Conservation (phyloP, 768 basidiomycete genomes). For the Leucogyrophana mollusca region DNA sequence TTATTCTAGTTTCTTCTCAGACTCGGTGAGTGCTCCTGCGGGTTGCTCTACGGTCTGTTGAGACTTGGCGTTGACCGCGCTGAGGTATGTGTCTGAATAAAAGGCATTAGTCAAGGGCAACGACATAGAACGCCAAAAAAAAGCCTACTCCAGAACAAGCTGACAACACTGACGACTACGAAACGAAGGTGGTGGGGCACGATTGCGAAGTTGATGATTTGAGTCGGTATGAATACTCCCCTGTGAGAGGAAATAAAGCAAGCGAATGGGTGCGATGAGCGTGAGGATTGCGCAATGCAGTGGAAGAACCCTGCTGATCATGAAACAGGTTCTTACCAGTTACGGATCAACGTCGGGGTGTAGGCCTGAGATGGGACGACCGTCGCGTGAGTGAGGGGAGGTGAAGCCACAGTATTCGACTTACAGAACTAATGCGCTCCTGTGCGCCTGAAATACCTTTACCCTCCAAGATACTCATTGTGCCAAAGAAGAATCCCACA, state of each 20-base stretch:
- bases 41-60: slow-evolving; percentile 1
- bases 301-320: too few species aligned
- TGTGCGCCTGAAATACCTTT: slow-evolving; percentile 53
- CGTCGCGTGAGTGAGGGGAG: not conserved
- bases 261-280: not conserved
- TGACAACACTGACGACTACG: slow-evolving; percentile 70
- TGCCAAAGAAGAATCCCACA: slow-evolving; percentile 62
- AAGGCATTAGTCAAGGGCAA: not conserved
- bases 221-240: slow-evolving; percentile 75
- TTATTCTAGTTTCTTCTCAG: not conserved
- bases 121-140: slow-evolving; percentile 1
- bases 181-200: slow-evolving; percentile 79
- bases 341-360: slow-evolving; percentile 68
- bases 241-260: slow-evolving; percentile 27
- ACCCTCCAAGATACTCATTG: slow-evolving; percentile 81
- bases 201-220: slow-evolving; percentile 75
- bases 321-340: slow-evolving; percentile 65
- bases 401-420: not conserved
- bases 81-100: slow-evolving; percentile 59
- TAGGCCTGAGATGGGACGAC: slow-evolving; percentile 58
- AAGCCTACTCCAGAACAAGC: slow-evolving; percentile 78
- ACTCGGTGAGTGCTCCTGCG: not conserved
- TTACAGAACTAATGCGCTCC: slow-evolving; percentile 41
- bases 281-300: too few species aligned
- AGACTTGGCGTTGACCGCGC: slow-evolving; percentile 46